Conservation (phyloP, 139 green algal genomes). For the Yamagishiella unicocca region DNA sequence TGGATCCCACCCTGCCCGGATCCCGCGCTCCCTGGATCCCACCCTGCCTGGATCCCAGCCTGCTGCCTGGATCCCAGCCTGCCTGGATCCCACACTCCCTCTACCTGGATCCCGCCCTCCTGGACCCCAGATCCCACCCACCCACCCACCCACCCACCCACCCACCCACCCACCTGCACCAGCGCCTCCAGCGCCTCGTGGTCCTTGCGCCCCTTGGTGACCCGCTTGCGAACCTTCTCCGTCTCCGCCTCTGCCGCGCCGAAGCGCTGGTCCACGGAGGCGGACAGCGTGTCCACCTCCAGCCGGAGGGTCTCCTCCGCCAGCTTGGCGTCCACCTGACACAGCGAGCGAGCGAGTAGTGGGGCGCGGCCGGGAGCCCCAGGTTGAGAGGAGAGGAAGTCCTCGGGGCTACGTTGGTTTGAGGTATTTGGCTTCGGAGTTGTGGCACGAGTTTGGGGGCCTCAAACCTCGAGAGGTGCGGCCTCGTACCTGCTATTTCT, state of each 20-base stretch:
- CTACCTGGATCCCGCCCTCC: no score
- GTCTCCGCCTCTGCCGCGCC: constrained; percentile 34
- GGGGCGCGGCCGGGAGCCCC: no score
- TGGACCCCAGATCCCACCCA: background rate
- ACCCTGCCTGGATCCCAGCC: background rate
- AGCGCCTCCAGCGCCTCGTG: constrained; percentile 44
- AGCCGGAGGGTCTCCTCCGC: constrained; percentile 42
- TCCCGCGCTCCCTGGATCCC: background rate
- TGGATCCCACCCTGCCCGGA: no score
- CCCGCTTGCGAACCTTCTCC: constrained; percentile 3
- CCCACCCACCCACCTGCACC: constrained; percentile 12
- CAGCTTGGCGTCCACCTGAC: constrained; percentile 47
- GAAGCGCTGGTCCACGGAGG: background rate
- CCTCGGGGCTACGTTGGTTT: no score
- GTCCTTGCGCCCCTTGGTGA: constrained; percentile 21
- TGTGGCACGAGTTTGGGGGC: no score
- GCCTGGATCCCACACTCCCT: background rate
- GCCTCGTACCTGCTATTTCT: no score
- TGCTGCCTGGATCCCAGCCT: background rate
- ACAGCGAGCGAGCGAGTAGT: background rate
- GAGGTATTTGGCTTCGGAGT: no score
- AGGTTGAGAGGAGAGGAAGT: no score
- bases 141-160: background rate
- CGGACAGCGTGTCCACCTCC: constrained; percentile 36
- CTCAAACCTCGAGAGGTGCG: no score